phyloP scores from a whole-genome alignment of 768 basidiomycete genomes.

The Pisolithus sp. region DNA sequence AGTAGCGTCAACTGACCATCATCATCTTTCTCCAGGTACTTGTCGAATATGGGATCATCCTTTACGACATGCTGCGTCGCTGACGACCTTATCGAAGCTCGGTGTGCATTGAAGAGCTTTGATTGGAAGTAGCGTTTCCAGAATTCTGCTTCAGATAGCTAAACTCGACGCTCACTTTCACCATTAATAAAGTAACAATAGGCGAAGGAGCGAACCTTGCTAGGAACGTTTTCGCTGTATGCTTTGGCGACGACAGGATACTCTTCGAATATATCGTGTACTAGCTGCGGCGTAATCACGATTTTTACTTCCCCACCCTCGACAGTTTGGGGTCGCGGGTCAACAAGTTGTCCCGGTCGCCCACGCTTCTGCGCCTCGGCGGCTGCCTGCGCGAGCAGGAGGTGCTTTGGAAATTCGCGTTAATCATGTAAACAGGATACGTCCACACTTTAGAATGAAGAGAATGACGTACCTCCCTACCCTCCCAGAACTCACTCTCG shows the following conservation, averaged over 20 bases:
- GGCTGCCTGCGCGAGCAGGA: conserved; percentile 70
- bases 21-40: conserved; percentile 93
- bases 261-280: conserved; percentile 96
- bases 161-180: conserved; percentile 6
- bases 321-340: conserved; percentile 79
- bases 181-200: conserved; percentile 1
- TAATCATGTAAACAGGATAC: conserved; percentile 16
- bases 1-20: conserved; percentile 57
- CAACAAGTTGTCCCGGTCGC: conserved; percentile 80
- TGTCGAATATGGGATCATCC: conserved; percentile 91
- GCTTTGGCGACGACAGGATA: conserved; percentile 93
- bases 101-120: conserved; percentile 90
- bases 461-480: conserved; percentile 62
- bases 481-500: conserved; percentile 96
- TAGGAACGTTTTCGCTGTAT: conserved; percentile 88
- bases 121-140: conserved; percentile 98
- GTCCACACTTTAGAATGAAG: conserved; percentile 4
- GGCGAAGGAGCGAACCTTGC: conserved; percentile 45
- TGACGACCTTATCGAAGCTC: conserved; percentile 85
- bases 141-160: conserved; percentile 89
- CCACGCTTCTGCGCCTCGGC: conserved; percentile 70
- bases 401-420: conserved; percentile 43
- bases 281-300: conserved; percentile 83
- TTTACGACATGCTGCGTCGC: conserved; percentile 80
- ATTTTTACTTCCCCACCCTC: conserved; percentile 86